phyloP scores from a whole-genome alignment of 306 rosid genomes.

The Luffa acutangula region DNA sequence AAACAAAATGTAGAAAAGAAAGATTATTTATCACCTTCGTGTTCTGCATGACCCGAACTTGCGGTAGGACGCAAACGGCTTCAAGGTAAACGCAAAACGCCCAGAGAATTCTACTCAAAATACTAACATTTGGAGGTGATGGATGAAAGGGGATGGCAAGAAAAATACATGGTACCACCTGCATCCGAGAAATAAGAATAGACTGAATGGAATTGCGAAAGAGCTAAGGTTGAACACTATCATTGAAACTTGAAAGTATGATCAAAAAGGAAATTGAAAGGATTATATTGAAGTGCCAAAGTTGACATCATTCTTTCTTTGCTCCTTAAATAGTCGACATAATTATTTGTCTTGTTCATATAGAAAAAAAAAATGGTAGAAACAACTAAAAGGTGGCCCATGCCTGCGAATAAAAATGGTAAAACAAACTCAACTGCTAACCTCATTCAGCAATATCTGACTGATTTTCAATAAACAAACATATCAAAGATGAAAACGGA shows the following conservation, averaged over 20 bases:
- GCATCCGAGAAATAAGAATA: constrained; percentile 13
- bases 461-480: neutral
- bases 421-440: neutral
- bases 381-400: too few species aligned
- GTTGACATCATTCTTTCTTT: too few species aligned
- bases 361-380: too few species aligned
- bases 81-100: constrained; percentile 76
- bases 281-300: neutral
- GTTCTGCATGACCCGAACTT: constrained; percentile 62
- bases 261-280: neutral
- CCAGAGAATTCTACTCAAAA: constrained; percentile 46
- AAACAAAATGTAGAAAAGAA: neutral
- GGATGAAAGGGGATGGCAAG: constrained; percentile 46
- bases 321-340: too few species aligned
- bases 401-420: too few species aligned
- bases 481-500: neutral
- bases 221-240: neutral
- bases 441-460: neutral
- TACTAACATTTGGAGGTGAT: constrained; percentile 27
- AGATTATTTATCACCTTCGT: constrained; percentile 26
- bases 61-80: constrained; percentile 72
- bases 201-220: neutral
- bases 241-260: neutral
- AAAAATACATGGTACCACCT: constrained; percentile 49
- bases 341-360: too few species aligned